Conservation (phyloP, 768 basidiomycete species). For the Pholiota microspora region DNA sequence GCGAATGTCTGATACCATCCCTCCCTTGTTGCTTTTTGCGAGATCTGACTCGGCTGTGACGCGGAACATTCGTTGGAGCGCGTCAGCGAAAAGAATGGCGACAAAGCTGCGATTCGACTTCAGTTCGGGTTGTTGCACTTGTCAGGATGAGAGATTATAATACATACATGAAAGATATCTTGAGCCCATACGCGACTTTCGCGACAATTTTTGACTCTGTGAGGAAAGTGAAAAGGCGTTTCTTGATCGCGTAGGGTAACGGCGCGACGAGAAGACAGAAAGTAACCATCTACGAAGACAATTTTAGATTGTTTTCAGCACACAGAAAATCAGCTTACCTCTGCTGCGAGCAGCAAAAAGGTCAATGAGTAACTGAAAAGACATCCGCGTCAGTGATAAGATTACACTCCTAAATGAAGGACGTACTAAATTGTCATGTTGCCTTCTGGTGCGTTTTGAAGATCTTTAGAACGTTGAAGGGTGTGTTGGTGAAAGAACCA, state of each 20-base stretch:
- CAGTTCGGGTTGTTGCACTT: neutral
- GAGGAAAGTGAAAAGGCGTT: constrained; percentile 70
- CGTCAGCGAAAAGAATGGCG: constrained; percentile 84
- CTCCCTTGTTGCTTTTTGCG: constrained; percentile 52
- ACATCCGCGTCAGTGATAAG: constrained; percentile 24
- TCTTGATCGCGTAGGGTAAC: constrained; percentile 74
- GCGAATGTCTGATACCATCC: constrained; percentile 58
- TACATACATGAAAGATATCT: constrained; percentile 91
- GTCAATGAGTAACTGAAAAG: constrained; percentile 71
- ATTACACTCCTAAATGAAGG: neutral
- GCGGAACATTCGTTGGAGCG: constrained; percentile 89
- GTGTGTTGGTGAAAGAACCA: constrained; percentile 1
- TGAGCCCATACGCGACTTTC: constrained; percentile 87
- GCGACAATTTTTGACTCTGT: constrained; percentile 69
- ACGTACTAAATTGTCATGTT: constrained; percentile 48
- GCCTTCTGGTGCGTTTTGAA: neutral
- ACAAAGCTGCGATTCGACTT: constrained; percentile 59
- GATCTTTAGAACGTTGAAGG: neutral
- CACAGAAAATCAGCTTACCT: constrained; percentile 34
- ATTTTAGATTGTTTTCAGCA: neutral
- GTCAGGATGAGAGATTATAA: constrained; percentile 13
- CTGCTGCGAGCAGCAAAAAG: constrained; percentile 76
- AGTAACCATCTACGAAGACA: constrained; percentile 63
- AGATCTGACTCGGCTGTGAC: constrained; percentile 69
- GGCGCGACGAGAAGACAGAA: constrained; percentile 85